These are phyloP conservation scores for Chlamydomonas schloesseri DNA, from an alignment of 139 green algal species.

Conservation along the genomic window DNA sequence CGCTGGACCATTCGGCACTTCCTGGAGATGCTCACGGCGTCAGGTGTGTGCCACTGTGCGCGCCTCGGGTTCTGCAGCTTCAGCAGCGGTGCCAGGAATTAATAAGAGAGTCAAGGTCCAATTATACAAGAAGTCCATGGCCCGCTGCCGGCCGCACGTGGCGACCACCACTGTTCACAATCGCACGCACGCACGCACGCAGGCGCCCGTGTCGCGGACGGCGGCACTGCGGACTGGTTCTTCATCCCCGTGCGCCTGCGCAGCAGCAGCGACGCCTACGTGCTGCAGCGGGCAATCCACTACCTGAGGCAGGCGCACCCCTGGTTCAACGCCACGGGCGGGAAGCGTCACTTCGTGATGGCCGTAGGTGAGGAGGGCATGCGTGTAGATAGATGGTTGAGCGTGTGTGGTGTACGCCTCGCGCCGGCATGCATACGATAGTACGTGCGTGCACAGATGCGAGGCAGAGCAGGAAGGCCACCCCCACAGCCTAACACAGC, in stretches of 20 bases:
- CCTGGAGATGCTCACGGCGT: constrained; percentile 22
- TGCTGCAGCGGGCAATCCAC: constrained; percentile 4
- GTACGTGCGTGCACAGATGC: too few species aligned
- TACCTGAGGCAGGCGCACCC: constrained; percentile 36
- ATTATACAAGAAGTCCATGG: too few species aligned
- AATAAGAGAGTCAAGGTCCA: too few species aligned
- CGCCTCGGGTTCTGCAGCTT: too few species aligned
- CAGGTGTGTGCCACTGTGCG: background rate
- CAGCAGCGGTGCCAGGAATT: too few species aligned
- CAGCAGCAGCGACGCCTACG: background rate
- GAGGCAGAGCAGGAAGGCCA: too few species aligned
- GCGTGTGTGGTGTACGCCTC: too few species aligned
- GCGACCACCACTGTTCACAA: too few species aligned
- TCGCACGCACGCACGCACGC: background rate
- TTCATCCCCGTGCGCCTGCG: constrained; percentile 46
- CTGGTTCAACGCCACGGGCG: constrained; percentile 17
- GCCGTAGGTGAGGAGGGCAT: constrained; percentile 18
- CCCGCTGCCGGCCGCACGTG: too few species aligned
- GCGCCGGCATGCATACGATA: too few species aligned
- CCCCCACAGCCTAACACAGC: too few species aligned
- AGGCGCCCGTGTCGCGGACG: constrained; percentile 42
- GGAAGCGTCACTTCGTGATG: constrained; percentile 43
- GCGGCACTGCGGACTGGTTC: constrained; percentile 49
- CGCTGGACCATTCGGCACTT: constrained; percentile 30
- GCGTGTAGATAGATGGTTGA: too few species aligned